Base-by-base conservation (phyloP, 768 basidiomycete genomes). In the Tricholoma hemisulphureum region DNA sequence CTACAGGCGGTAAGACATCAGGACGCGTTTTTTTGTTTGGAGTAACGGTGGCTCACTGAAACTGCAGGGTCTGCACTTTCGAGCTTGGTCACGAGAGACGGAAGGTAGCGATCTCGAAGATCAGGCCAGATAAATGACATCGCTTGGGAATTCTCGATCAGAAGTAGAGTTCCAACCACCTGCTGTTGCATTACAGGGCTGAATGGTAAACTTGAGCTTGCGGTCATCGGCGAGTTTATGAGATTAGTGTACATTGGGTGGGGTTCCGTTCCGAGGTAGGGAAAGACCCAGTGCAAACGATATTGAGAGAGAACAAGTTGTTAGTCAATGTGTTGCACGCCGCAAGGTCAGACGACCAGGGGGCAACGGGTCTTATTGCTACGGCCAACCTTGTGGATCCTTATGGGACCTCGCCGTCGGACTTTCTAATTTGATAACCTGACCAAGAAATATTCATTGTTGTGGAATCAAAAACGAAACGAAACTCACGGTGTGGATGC, bases 71-170 rank as follows among this genome's bases (percentile, higher is more conserved):
- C 77, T 4, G 74, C 68, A 18, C 63, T 59, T 58, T 76, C 67
- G 50, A 84, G 66, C 24, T 71, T 73, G 39, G 76, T 72, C 52
- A 81, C 71, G 39, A 85, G 69, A 8, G 66, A 72, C 18, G 66
- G 70, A 20, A 84, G 72, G 65, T 78, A 79, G 21, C 73, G 75
- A 64, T 79, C 75, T 59, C 76, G 71, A 31, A 85, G 77, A 67
- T 80, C 74, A 61, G 73, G 63, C 84, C 84, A 85, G 21, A 75
- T 69, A 6, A 59, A 18, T 23, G 69, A 66, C 73, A 83, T 80
- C 1, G 68, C 66, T 31, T 72, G 71, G 0, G 84, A 84, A 63
- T 85, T 84, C 70, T 86, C 84, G 60, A 85, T 75, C 58, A 86
- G 72, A 58, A 84, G 63, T 51, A 83, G 73, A n/a, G 76, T 71